These are phyloP conservation scores for Magnusiomyces suaveolens DNA, from an alignment of 1,139 yeast species.

Conservation along the genomic window DNA sequence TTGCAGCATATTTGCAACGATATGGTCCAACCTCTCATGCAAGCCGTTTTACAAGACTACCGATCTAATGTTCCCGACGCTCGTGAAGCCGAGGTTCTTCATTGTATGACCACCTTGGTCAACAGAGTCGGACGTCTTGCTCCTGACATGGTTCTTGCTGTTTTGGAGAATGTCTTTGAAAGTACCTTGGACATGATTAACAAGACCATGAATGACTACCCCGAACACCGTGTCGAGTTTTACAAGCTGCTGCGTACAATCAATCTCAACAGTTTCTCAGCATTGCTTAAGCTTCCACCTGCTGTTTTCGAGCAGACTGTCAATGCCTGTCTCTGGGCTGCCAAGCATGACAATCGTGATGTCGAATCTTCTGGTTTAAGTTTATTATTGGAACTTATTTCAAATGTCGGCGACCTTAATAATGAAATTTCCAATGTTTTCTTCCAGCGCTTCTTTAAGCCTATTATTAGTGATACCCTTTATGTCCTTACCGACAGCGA, in stretches of 20 bases:
- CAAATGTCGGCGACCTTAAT: constrained; percentile 72
- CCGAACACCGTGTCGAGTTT: constrained; percentile 95
- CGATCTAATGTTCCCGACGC: constrained; percentile 87
- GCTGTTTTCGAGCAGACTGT: constrained; percentile 85
- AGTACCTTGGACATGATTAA: constrained; percentile 93
- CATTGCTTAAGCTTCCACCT: constrained; percentile 79
- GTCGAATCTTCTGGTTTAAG: constrained; percentile 87
- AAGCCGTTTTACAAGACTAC: constrained; percentile 85
- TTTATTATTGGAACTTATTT: constrained; percentile 69
- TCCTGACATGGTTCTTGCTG: constrained; percentile 81
- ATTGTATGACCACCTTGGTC: constrained; percentile 87
- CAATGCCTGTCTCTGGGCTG: constrained; percentile 95
- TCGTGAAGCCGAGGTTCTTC: constrained; percentile 93
- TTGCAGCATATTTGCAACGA: constrained; percentile 77
- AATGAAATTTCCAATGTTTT: constrained; percentile 76
- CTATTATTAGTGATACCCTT: constrained; percentile 83
- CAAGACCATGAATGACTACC: constrained; percentile 90
- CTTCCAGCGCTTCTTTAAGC: constrained; percentile 80
- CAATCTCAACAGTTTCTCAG: constrained; percentile 74
- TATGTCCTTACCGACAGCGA: constrained; percentile 93
- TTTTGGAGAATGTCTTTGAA: constrained; percentile 85
- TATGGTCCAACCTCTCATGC: constrained; percentile 72
- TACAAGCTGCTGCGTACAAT: constrained; percentile 82
- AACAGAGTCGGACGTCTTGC: constrained; percentile 78
- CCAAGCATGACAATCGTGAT: constrained; percentile 91